Percentiles rank a stretch among this genome's conserved stretches.
phyloP scores from a whole-genome alignment of 306 rosid species.

The Corylus americana region DNA sequence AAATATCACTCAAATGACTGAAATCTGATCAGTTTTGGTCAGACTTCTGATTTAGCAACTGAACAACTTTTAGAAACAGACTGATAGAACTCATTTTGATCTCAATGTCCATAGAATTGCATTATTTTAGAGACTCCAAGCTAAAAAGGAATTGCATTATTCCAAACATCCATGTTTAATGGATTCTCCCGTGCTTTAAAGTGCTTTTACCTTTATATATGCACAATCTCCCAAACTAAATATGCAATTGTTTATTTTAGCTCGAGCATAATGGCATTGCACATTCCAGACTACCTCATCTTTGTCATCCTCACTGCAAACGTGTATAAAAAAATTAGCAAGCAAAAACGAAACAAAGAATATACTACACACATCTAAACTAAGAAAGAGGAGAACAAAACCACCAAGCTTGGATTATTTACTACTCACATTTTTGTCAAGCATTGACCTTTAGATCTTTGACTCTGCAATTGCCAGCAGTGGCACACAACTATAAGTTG shows the following conservation, averaged over 20 bases:
- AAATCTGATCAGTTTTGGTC: background rate
- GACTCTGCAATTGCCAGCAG: conserved; percentile 55
- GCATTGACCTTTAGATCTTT: conserved; percentile 37
- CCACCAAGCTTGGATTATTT: conserved; percentile 2
- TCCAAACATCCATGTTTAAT: background rate
- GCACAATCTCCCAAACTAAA: conserved; percentile 88
- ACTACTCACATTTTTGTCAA: conserved; percentile 59
- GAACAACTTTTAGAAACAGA: background rate
- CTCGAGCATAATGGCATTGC: conserved; percentile 79
- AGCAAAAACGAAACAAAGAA: conserved; percentile 10
- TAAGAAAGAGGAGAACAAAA: conserved; percentile 8
- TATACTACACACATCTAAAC: conserved; percentile 15
- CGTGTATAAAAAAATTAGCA: conserved; percentile 21
- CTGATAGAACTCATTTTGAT: background rate
- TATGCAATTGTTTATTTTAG: conserved; percentile 48
- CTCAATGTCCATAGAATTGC: background rate
- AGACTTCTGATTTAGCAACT: background rate
- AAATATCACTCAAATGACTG: background rate
- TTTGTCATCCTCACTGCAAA: conserved; percentile 69
- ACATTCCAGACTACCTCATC: conserved; percentile 72
- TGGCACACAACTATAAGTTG: conserved; percentile 5
- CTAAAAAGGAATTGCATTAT: background rate
- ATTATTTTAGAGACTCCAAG: background rate
- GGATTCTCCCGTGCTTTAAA: background rate
- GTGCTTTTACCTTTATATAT: conserved; percentile 59